Base-by-base conservation (phyloP, 2,329 filamentous ascomycete species). In the Cercospora sesami region DNA sequence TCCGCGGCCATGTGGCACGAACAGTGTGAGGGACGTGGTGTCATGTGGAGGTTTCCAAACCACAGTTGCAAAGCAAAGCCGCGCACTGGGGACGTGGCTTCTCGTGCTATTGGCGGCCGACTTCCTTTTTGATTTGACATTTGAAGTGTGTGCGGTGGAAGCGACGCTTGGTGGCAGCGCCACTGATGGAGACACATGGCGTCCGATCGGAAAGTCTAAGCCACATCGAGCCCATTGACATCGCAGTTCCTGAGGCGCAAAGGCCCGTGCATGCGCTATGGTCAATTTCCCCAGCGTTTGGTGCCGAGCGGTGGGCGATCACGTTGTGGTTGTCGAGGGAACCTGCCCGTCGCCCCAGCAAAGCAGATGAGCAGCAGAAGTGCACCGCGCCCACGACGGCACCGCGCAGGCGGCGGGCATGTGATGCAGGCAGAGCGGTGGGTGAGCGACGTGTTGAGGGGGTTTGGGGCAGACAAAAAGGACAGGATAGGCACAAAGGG, bases 261-360 rank as follows among this genome's bases (percentile, higher is more conserved):
- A 9, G 18, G 60, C 36, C 60, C 33, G 60, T 63, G 48, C 62
- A 18, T 4, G 45, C 23, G 39, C 61, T 58, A n/a, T 31, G 33
- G 10, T 23, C 28, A 58, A 64, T 57, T 57, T 57, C 51, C 60
- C 60, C 60, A 21, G 48, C 18, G 62, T 14, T 58, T 58, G 53
- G 53, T n/a, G 53, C 21, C 9, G 53, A n/a, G 16, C 26, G 26
- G 26, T 14, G 21, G 26, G 48, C 36, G 60, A 63, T 55, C 48
- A 31, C 39, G 16, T 57, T 31, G 26, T 53, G 28, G 62, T 64
- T 64, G 62, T 57, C 62, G 21, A 64, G 62, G 62, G 51, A 55
- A 63, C 48, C 33, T 64, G 61, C 48, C 30, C 62, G 62, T 30
- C 30, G 62, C 31, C 48, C 62, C 48, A 42, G 60, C 60, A 63